Base-by-base conservation (phyloP, 2,329 filamentous ascomycete species). In the Xylariaceae sp. region DNA sequence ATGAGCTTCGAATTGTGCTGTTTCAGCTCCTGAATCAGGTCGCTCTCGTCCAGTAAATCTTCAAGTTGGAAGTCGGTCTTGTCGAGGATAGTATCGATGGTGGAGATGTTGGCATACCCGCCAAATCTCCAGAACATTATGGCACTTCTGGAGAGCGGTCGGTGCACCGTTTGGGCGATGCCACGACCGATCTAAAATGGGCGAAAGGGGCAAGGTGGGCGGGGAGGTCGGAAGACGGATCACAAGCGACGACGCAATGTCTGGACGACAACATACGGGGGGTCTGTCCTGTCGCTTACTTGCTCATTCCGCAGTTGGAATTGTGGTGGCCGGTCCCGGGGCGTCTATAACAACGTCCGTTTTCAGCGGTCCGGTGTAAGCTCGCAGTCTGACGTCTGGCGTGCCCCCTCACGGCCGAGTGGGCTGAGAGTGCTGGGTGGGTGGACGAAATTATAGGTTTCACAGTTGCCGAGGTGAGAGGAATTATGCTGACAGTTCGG, bases 51-150 rank as follows among this genome's bases (percentile, higher is more conserved):
- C 48, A 98, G 80, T 44, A 98, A 74, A 62, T 97, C 90, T 67
- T 98, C 92, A 51, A 97, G 83, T 36, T 86, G 88, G 61, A 96
- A 89, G 67, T 95, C 86, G 54, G 94, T 81, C 67, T 95, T 95
- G 63, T 98, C 92, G 63, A 98, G 88, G 59, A 98, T 86, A 54
- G 83, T 88, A 67, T 97, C 92, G 66, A 98, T 88, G 60, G 89
- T 85, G 57, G 90, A 96, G 68, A 95, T 85, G 75, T 88, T 94
- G 74, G 89, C 87, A 76, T 97, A 97, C 61, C 88, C 88, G 76
- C 92, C 90, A 76, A 97, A 98, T 69, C 90, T 85, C 92, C 92
- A 98, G 69, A 98, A 98, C 92, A 98, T 98, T 72, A 66, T 90
- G 81, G 60, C 41, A 33, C 38, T 51, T 31, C 40, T 42, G 43